Conservation (phyloP, 106 monocot species). For the Allium fistulosum region DNA sequence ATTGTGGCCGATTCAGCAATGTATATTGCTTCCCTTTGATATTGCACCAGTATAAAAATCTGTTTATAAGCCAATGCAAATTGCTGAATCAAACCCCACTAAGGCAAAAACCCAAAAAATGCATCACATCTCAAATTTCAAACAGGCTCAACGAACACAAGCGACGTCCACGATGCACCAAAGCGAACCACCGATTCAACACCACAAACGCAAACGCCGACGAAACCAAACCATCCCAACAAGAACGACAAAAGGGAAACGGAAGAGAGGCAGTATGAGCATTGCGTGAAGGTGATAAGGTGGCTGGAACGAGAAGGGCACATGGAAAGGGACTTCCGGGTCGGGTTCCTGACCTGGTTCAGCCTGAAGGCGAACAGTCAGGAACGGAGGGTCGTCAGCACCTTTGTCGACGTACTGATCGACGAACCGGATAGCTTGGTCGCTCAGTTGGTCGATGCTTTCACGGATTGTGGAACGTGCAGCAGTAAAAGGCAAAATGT, state of each 20-base stretch:
- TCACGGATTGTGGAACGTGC: constrained; percentile 51
- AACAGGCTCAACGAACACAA: constrained; percentile 51
- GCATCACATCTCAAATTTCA: too few species aligned
- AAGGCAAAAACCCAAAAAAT: too few species aligned
- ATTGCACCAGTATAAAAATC: too few species aligned
- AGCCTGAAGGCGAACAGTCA: constrained; percentile 70
- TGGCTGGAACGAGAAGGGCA: constrained; percentile 83
- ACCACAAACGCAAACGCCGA: constrained; percentile 31
- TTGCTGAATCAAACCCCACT: too few species aligned
- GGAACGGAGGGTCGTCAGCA: constrained; percentile 68
- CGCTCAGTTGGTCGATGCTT: constrained; percentile 65
- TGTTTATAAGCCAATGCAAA: too few species aligned
- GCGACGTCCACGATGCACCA: constrained; percentile 22
- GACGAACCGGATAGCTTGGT: constrained; percentile 75
- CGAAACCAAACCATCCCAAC: not conserved
- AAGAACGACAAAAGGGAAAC: constrained; percentile 34
- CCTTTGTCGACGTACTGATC: constrained; percentile 71
- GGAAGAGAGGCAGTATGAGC: constrained; percentile 63
- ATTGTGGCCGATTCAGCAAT: too few species aligned
- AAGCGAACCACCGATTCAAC: constrained; percentile 25
- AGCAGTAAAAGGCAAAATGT: constrained; percentile 33
- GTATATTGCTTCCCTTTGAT: too few species aligned
- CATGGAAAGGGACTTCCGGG: constrained; percentile 83
- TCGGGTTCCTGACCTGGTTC: constrained; percentile 91
- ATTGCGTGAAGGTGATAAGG: constrained; percentile 83